phyloP scores from a whole-genome alignment of 306 rosid genomes.

The Prunus salicina region DNA sequence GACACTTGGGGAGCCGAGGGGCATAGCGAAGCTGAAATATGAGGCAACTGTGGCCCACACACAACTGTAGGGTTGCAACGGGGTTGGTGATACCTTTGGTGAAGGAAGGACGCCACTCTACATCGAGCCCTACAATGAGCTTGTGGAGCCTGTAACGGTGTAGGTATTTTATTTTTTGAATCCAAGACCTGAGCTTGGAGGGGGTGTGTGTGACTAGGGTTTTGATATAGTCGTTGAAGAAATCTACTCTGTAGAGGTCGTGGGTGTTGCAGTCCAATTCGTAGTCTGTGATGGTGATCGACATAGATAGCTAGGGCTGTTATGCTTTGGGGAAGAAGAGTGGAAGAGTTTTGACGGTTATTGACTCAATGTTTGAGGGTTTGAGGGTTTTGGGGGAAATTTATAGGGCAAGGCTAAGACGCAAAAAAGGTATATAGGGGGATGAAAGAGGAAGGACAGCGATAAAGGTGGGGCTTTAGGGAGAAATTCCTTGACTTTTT shows the following conservation, averaged over 20 bases:
- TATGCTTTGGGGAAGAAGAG: background rate
- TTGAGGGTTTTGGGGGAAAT: background rate
- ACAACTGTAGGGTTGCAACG: conserved; percentile 37
- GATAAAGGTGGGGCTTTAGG: background rate
- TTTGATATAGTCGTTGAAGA: background rate
- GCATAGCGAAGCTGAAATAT: conserved; percentile 27
- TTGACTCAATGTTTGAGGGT: background rate
- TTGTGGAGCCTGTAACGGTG: background rate
- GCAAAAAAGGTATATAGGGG: background rate
- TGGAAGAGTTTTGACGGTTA: background rate
- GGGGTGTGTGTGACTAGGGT: conserved; percentile 25
- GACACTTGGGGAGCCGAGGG: background rate
- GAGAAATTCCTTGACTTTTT: background rate
- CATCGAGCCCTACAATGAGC: conserved; percentile 47
- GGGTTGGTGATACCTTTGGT: background rate
- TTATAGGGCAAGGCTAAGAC: background rate
- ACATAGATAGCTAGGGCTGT: background rate
- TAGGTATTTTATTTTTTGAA: background rate
- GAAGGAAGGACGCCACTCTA: conserved; percentile 46
- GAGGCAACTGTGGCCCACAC: conserved; percentile 41
- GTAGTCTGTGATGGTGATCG: background rate
- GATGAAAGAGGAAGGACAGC: background rate
- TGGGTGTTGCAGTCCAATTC: background rate
- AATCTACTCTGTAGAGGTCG: background rate
- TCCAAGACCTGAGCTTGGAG: conserved; percentile 31